phyloP scores from a whole-genome alignment of 139 green algal species.

The Tetradesmus obliquus region DNA sequence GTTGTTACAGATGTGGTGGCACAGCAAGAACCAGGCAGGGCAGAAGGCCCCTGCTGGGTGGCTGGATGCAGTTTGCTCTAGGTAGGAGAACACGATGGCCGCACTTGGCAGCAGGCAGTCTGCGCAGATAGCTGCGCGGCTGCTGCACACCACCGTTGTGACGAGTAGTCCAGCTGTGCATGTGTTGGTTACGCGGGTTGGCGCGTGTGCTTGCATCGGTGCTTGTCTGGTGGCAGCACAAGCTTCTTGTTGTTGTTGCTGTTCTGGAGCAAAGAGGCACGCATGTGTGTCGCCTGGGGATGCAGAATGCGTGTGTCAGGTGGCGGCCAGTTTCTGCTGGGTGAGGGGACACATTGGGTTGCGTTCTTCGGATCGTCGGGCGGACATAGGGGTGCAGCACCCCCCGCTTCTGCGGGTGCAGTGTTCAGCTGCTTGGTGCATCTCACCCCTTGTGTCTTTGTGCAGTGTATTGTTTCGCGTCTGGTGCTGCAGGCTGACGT shows the following conservation, averaged over 20 bases:
- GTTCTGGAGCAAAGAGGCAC: neutral
- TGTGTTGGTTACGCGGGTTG: neutral
- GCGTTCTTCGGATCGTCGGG: neutral
- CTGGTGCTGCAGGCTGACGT: neutral
- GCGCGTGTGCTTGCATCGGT: neutral
- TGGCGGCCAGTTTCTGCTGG: neutral
- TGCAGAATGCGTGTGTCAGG: neutral
- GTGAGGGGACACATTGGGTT: neutral
- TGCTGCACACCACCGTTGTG: neutral
- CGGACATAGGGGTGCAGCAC: neutral
- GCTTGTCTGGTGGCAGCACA: neutral
- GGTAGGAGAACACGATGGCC: neutral
- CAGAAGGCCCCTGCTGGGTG: neutral
- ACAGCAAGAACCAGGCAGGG: neutral
- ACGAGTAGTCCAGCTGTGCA: neutral
- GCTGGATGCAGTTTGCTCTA: neutral
- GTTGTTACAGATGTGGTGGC: neutral
- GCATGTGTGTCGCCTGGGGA: neutral
- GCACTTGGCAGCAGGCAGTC: neutral
- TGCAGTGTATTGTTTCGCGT: neutral
- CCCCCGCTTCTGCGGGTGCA: neutral
- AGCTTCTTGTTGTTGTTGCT: neutral
- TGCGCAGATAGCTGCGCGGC: neutral
- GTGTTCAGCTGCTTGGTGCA: neutral
- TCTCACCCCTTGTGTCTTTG: neutral